Conservation (phyloP, 192 early-diverging fungal species). For the Haplosporangium gracile region DNA sequence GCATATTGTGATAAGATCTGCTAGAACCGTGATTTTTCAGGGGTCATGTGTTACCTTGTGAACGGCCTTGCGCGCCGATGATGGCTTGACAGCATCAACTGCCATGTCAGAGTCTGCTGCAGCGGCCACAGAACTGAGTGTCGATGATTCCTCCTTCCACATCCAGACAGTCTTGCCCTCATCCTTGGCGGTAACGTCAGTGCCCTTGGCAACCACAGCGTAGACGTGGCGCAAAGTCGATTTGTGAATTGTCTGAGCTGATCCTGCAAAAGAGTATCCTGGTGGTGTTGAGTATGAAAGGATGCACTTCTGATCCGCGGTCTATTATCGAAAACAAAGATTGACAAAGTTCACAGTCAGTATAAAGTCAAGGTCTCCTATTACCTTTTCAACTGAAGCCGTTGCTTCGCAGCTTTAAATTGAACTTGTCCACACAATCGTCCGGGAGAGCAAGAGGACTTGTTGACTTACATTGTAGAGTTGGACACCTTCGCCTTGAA, state of each 20-base stretch:
- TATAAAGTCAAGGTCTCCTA: background rate
- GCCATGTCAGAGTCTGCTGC: conserved; percentile 23
- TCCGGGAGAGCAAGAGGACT: background rate
- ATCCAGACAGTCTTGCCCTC: conserved; percentile 64
- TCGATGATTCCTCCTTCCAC: conserved; percentile 57
- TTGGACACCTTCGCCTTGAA: conserved; percentile 65
- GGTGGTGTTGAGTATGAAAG: conserved; percentile 66
- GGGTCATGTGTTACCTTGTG: conserved; percentile 27
- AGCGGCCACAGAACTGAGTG: background rate
- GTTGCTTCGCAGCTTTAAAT: background rate
- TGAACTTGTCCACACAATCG: background rate
- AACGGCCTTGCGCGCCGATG: conserved; percentile 26
- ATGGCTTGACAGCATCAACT: conserved; percentile 45
- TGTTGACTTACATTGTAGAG: conserved; percentile 62
- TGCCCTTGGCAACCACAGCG: conserved; percentile 61
- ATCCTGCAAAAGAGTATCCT: conserved; percentile 59
- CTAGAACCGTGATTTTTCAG: background rate
- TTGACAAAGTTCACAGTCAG: background rate
- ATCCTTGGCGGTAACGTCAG: conserved; percentile 61
- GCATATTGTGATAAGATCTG: background rate
- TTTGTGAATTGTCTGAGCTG: conserved; percentile 54
- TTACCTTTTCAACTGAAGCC: background rate
- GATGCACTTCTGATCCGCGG: conserved; percentile 64
- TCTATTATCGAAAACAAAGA: conserved; percentile 36
- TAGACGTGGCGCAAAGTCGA: conserved; percentile 57